Evolutionary conservation across 2,329 filamentous ascomycete species (phyloP).

Genomic region (Elsinoe fawcettii): DNA sequence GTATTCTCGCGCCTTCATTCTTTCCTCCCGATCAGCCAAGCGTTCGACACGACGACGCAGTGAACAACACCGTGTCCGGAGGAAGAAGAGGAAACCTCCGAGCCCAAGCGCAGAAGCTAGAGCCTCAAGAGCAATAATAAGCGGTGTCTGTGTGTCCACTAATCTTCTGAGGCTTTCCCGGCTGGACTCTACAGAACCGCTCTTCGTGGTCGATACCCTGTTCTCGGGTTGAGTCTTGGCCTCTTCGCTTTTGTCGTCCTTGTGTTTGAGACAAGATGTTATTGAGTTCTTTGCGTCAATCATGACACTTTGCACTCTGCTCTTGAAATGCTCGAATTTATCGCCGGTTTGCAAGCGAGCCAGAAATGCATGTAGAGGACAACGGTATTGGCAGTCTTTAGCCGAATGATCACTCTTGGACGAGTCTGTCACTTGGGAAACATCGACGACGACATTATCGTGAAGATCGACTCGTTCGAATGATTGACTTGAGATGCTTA

Average conservation of each 20-base stretch:
- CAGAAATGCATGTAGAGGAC: neutral
- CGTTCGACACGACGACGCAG: slow-evolving; percentile 45
- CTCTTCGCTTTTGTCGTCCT: neutral
- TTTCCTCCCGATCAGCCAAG: slow-evolving; percentile 47
- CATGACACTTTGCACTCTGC: neutral
- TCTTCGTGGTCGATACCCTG: neutral
- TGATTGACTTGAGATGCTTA: neutral
- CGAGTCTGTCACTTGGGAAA: too few species aligned
- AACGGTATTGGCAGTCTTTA: neutral
- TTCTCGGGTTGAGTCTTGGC: neutral
- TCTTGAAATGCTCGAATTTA: slow-evolving; percentile 1
- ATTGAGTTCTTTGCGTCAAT: neutral
- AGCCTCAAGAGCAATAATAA: slow-evolving; percentile 37
- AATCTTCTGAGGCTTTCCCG: neutral
- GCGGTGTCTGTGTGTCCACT: slow-evolving; percentile 20
- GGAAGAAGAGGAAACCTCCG: slow-evolving; percentile 36
- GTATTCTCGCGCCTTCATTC: slow-evolving; percentile 45
- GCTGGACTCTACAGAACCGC: neutral
- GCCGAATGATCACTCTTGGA: neutral
- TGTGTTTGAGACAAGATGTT: neutral
- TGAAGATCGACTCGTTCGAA: neutral
- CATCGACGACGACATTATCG: too few species aligned
- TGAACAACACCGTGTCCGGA: slow-evolving; percentile 43
- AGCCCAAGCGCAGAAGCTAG: slow-evolving; percentile 40
- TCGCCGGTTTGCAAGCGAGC: neutral